These are phyloP conservation scores for Aurifilum marmelostoma DNA, from an alignment of 2,329 filamentous ascomycete species.

Conservation along the genomic window DNA sequence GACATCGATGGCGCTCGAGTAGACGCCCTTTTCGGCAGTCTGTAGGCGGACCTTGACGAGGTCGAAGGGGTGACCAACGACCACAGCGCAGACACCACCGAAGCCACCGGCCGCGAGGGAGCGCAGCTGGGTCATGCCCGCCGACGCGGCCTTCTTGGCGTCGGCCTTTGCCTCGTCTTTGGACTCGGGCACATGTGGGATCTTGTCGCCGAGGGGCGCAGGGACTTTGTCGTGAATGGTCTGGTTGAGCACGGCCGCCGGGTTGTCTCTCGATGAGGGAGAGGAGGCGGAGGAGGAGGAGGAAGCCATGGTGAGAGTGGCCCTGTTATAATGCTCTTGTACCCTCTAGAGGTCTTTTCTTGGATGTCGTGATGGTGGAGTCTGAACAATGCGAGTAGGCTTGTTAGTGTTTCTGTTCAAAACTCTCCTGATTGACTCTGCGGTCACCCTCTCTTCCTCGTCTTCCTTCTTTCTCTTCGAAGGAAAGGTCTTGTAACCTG, in stretches of 20 bases:
- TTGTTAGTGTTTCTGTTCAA: not conserved
- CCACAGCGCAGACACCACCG: constrained; percentile 88
- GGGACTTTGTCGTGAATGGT: constrained; percentile 40
- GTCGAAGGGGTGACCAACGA: constrained; percentile 96
- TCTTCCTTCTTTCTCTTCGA: not conserved
- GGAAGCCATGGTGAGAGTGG: constrained; percentile 18
- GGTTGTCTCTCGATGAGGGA: constrained; percentile 21
- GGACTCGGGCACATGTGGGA: constrained; percentile 50
- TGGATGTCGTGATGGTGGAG: constrained; percentile 3
- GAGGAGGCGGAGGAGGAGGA: constrained; percentile 21
- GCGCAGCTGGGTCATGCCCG: constrained; percentile 62
- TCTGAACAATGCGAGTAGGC: not conserved
- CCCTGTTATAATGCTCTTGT: not conserved
- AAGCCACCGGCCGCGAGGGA: constrained; percentile 89
- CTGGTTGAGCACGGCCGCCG: constrained; percentile 36
- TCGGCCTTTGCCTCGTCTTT: constrained; percentile 50
- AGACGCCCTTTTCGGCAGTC: constrained; percentile 92
- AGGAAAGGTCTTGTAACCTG: not conserved
- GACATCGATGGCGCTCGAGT: constrained; percentile 87
- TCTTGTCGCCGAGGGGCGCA: constrained; percentile 41
- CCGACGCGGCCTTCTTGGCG: constrained; percentile 44
- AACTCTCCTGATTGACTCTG: not conserved
- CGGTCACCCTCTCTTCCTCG: not conserved
- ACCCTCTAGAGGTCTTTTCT: not conserved
- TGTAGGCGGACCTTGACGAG: constrained; percentile 97